A percentile compares a stretch with the other conserved stretches of the same genome.
phyloP scores from a whole-genome alignment of 495 filamentous ascomycete species.

The Trichoderma erinaceum region DNA sequence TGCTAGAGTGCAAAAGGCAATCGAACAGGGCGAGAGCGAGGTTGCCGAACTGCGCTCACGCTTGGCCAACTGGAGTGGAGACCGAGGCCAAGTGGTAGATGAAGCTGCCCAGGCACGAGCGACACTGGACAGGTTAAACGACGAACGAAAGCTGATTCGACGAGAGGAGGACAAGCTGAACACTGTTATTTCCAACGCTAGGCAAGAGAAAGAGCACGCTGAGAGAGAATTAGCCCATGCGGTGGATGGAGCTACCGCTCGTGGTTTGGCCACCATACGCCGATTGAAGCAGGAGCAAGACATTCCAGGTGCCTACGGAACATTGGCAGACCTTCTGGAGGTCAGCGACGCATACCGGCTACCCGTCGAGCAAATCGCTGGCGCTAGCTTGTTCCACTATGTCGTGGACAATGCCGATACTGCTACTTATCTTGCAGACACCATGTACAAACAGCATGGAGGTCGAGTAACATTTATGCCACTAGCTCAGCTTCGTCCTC shows the following conservation, averaged over 20 bases:
- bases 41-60: conserved; percentile 62
- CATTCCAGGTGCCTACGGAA: conserved; percentile 86
- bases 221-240: conserved; percentile 71
- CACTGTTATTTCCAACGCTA: conserved; percentile 66
- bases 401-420: conserved; percentile 92
- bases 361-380: conserved; percentile 88
- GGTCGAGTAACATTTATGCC: conserved; percentile 97
- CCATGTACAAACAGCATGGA: conserved; percentile 68
- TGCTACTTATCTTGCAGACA: conserved; percentile 70
- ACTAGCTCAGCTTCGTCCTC: conserved; percentile 67
- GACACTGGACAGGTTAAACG: conserved; percentile 67
- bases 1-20: conserved; percentile 61
- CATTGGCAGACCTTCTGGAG: conserved; percentile 81
- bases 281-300: conserved; percentile 69
- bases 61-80: conserved; percentile 72
- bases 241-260: conserved; percentile 83
- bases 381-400: conserved; percentile 90
- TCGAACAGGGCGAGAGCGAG: conserved; percentile 64
- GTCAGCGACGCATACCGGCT: conserved; percentile 79
- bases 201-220: conserved; percentile 64
- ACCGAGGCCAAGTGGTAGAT: conserved; percentile 61
- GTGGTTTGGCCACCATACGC: conserved; percentile 75
- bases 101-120: conserved; percentile 76
- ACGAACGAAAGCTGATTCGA: conserved; percentile 86
- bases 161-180: conserved; percentile 84